Evolutionary conservation across 2,329 filamentous ascomycete genomes (phyloP), one percentile per base, ranked within the genome.

Genomic region (Claviceps sp.): DNA sequence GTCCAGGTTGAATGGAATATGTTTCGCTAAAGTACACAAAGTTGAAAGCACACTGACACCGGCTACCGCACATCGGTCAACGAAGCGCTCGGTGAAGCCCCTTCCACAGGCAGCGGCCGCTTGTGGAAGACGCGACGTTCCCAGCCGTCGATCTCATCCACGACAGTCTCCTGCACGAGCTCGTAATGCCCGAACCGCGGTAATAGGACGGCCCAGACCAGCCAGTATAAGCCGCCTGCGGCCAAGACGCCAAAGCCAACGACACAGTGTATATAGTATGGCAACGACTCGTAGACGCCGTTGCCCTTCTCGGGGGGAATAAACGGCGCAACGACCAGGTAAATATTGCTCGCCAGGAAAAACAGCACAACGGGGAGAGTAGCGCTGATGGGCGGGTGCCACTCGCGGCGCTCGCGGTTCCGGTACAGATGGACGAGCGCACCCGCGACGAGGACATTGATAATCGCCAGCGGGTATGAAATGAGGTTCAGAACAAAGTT

Each of bases 401-500:
- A 81, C 59, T 71, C 67, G 62, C 68, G 73, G 6, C 66, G 62
- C 38, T 65, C 64, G 51, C 70, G 73, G 65, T 73, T 70, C 56
- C 71, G 63, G 63, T 76, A 80, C 30, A 82, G 71, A 53, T 76
- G 71, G 24, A 79, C 64, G 38, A 82, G 69, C 42, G 71, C 78
- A 4, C 64, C 71, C 11, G 75, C 70, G 48, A 80, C 75, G 54
- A 78, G 75, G 53, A 72, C 65, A 64, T 80, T 80, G 62, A 80
- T 70, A 44, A 80, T 70, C 49, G 80, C 75, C 13, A 82, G 71
- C 0, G 81, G 81, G 59, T 84, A 84, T 0, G 78, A 80, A 60
- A 84, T 84, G 50, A 84, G 73, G 64, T 81, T 78, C 55, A 78
- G 66, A 47, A 78, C 71, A 59, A 82, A 83, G 66, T 81, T 81